Conservation (phyloP, 2,329 filamentous ascomycete species). For the Cercospora citrullina region DNA sequence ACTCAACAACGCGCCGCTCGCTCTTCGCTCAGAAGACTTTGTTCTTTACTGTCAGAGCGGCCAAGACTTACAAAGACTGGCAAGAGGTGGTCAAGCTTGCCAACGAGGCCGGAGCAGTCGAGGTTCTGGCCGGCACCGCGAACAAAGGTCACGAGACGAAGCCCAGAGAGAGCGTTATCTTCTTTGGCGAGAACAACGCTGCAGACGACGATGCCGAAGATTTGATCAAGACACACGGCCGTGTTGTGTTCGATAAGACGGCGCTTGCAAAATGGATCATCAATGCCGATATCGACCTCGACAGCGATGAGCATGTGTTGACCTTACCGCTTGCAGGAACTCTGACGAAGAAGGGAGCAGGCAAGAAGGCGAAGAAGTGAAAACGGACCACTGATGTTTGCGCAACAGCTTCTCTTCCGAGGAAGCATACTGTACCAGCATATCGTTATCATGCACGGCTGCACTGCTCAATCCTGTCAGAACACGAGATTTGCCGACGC, state of each 20-base stretch:
- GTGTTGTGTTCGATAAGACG: slow-evolving; percentile 46
- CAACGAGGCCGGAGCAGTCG: slow-evolving; percentile 42
- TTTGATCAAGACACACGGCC: slow-evolving; percentile 39
- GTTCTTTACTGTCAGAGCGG: slow-evolving; percentile 48
- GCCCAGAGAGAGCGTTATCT: slow-evolving; percentile 34
- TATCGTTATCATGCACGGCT: not conserved
- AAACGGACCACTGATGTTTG: not conserved
- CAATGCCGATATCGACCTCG: slow-evolving; percentile 44
- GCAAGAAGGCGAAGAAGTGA: slow-evolving; percentile 11
- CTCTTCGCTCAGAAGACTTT: slow-evolving; percentile 53
- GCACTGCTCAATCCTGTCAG: not conserved
- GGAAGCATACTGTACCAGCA: not conserved
- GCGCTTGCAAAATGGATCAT: slow-evolving; percentile 48
- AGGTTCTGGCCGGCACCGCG: slow-evolving; percentile 30
- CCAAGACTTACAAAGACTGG: slow-evolving; percentile 41
- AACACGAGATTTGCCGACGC: not conserved
- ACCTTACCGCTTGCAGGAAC: slow-evolving; percentile 6
- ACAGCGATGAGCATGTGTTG: slow-evolving; percentile 43
- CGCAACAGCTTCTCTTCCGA: not conserved
- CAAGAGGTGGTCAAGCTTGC: slow-evolving; percentile 43
- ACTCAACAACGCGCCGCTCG: slow-evolving; percentile 38
- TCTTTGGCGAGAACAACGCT: slow-evolving; percentile 42
- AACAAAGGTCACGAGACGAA: slow-evolving; percentile 28
- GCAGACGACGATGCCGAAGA: slow-evolving; percentile 41
- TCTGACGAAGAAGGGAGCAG: not conserved